These are phyloP conservation scores for Cryphonectria nitschkei DNA, from an alignment of 2,329 filamentous ascomycete species.

Conservation along the genomic window DNA sequence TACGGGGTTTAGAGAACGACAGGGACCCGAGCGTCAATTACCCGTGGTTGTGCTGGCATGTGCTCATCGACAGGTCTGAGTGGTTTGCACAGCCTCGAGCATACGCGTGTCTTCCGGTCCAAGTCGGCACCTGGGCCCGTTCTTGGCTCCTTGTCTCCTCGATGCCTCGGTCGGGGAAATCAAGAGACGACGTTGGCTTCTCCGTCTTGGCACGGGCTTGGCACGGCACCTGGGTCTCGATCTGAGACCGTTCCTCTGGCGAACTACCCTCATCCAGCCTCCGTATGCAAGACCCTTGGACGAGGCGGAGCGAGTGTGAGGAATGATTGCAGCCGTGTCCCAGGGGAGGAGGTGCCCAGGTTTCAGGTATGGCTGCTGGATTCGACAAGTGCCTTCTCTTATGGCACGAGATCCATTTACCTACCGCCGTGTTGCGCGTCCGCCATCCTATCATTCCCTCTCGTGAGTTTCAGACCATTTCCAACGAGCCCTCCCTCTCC, in stretches of 20 bases:
- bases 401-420: background rate
- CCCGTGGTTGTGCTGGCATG: background rate
- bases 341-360: background rate
- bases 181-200: constrained; percentile 15
- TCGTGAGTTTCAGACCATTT: background rate
- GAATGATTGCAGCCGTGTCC: background rate
- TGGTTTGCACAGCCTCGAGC: background rate
- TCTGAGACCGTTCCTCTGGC: background rate
- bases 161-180: background rate
- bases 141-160: background rate
- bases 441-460: background rate
- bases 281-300: background rate
- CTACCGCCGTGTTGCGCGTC: background rate
- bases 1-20: background rate
- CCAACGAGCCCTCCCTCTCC: background rate
- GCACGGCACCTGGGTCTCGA: constrained; percentile 1
- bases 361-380: background rate
- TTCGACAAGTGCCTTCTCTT: background rate
- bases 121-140: background rate
- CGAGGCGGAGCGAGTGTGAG: background rate
- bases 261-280: background rate
- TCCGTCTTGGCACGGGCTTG: constrained; percentile 23
- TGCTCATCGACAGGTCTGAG: background rate
- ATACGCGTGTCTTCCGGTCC: constrained; percentile 1
- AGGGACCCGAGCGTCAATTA: background rate